A percentile compares a stretch with the other conserved stretches of the same genome.
These are phyloP conservation scores for Amoebophrya sp. DNA, from an alignment of 169 alveolate species.

Conservation along the genomic window DNA sequence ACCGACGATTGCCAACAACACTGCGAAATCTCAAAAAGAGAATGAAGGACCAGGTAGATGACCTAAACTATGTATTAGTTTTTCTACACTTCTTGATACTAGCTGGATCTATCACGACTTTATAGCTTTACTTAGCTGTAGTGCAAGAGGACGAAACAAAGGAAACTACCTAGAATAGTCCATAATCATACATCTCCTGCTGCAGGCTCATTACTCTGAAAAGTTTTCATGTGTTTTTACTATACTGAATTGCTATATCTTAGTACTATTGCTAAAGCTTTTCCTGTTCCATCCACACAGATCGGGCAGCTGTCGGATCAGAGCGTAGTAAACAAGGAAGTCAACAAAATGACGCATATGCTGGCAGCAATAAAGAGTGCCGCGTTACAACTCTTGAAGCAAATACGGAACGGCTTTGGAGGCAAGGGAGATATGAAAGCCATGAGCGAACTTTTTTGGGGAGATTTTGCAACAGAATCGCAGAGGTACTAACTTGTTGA, in stretches of 20 bases:
- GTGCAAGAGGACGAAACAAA: too few relatives aligned
- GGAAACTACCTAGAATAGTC: too few relatives aligned
- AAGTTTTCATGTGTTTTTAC: too few relatives aligned
- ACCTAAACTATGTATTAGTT: too few relatives aligned
- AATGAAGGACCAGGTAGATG: not conserved
- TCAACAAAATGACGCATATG: conserved; percentile 13
- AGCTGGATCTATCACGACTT: too few relatives aligned
- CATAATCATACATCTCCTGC: too few relatives aligned
- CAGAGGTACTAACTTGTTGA: not conserved
- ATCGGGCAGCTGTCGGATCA: not conserved
- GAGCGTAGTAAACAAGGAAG: not conserved
- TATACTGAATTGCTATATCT: too few relatives aligned
- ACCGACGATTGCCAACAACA: not conserved
- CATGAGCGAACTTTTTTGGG: not conserved
- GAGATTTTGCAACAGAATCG: not conserved
- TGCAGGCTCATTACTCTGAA: too few relatives aligned
- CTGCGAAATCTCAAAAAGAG: not conserved
- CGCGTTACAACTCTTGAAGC: not conserved
- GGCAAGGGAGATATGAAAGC: not conserved
- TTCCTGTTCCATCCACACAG: too few relatives aligned
- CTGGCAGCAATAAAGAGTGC: not conserved
- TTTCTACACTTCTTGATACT: too few relatives aligned
- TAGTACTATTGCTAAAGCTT: too few relatives aligned
- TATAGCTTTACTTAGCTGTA: too few relatives aligned
- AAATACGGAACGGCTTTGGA: not conserved